Base-by-base conservation (phyloP, 2,329 filamentous ascomycete species). In the Fusarium irregulare region DNA sequence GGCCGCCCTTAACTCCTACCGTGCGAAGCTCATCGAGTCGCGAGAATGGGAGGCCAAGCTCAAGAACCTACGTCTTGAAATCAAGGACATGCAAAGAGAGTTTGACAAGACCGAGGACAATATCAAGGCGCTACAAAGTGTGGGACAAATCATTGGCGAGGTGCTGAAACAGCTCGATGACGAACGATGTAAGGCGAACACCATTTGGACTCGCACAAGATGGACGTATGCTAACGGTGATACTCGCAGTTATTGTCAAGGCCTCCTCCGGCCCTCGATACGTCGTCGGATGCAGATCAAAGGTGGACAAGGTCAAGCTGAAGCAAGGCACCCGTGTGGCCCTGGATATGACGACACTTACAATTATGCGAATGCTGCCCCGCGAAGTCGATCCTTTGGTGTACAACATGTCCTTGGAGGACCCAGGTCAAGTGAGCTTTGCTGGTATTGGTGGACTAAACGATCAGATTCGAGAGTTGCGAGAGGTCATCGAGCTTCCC, bases 321-420 rank as follows among this genome's bases (percentile, higher is more conserved):
- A 99, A 98, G 88, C 96, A 99, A 83, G 97, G 97, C 76, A 98
- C 95, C 28, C 93, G 96, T 78, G 96, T 99, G 58, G 95, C 96
- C 34, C 91, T 99, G 64, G 96, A 99, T 78, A 99, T 99, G 96
- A 99, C 96, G 54, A 99, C 96, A 21, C 92, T 99, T 74, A 99
- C 96, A 66, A 99, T 99, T 82, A 99, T 99, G 96, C 93, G 96
- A 78, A 99, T 99, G 96, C 87, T 99, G 48, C 97, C 96, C 64
- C 92, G 96, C 80, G 96, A 99, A 85, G 97, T 99, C 79, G 96
- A 99, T 79, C 96, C 96, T 21, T 87, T 99, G 73, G 96, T 99
- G 74, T 99, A 99, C 88, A 99, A 99, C 86, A 99, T 99, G 96
- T 99, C 96, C 21, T 83, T 99, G 75, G 96, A 99, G 81, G 96